Conservation (phyloP, 164 flowering plant species). For the Saururus chinensis region DNA sequence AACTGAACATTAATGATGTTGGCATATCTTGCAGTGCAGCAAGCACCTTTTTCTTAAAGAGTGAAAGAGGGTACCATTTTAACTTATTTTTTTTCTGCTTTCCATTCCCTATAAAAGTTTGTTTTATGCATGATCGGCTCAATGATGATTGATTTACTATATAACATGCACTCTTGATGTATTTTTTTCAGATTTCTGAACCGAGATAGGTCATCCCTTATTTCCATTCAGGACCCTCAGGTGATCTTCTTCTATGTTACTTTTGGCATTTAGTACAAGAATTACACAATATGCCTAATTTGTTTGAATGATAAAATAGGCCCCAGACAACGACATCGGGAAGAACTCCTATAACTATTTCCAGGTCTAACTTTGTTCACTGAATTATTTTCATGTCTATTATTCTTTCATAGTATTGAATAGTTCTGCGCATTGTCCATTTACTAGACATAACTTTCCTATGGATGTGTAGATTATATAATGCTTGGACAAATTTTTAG, state of each 20-base stretch:
- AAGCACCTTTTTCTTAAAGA: constrained; percentile 64
- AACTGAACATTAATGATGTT: constrained; percentile 72
- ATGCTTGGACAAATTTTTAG: too few species aligned
- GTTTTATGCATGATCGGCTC: not conserved
- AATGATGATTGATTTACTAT: too few species aligned
- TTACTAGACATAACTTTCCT: too few species aligned
- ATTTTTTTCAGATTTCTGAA: constrained; percentile 38
- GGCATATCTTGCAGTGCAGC: constrained; percentile 73
- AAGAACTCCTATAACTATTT: constrained; percentile 85
- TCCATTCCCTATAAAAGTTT: not conserved
- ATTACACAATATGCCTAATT: not conserved
- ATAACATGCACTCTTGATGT: not conserved
- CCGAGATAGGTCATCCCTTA: constrained; percentile 38
- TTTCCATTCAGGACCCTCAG: constrained; percentile 95
- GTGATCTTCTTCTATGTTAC: constrained; percentile 16
- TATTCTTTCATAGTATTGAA: too few species aligned
- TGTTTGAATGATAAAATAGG: constrained; percentile 22
- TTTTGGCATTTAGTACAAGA: not conserved
- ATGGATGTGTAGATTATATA: too few species aligned
- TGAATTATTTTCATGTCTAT: not conserved
- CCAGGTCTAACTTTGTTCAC: constrained; percentile 41
- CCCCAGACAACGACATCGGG: constrained; percentile 90
- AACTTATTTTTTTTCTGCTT: not conserved
- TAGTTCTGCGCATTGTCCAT: too few species aligned
- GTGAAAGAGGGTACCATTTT: constrained; percentile 53